Evolutionary conservation across 805 yeast genomes (phyloP), one percentile per base, ranked within the genome.

Genomic region (Metschnikowia arizonensis): DNA sequence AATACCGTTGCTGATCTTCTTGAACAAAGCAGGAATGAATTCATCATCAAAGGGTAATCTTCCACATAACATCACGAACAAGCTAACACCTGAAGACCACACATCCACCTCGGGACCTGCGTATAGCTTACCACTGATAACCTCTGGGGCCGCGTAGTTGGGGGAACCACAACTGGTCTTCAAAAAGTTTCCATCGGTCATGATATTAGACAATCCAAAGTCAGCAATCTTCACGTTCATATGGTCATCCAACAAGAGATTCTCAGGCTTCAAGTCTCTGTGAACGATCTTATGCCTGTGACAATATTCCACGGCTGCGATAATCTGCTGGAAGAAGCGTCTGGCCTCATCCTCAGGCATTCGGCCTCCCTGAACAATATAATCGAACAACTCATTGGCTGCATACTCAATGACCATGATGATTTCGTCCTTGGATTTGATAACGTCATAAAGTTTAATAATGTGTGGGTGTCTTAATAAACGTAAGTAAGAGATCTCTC

Each of bases 61-160:
- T 32, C 98, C 97, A 66, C 97, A 90, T 42, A 91, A 74, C 97
- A 90, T 90, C 44, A 90, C 98, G 57, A 90, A 91, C 44, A 90
- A 72, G 39, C 91, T 89, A 32, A 91, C 97, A 58, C 98, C 98
- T 60, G 96, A 86, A 0, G 95, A 85, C 98, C 98, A 90, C 45
- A 90, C 97, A 64, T 90, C 98, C 39, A 91, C 97, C 66, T 91
- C 97, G 2, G 98, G 97, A 8, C 98, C 98, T 2, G 97, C 98
- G 57, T 90, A 91, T 44, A 91, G 74, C 62, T 91, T 88, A 29
- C 97, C 97, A 50, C 90, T 81, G 47, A 90, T 90, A 24, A 90
- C 97, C 66, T 90, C 98, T 1, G 98, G 98, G 0, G 98, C 97
- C 5, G 98, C 97, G 64, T 90, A 90, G 62, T 91, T 91, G 45